Evolutionary conservation across 106 monocot genomes (phyloP), one percentile per base, ranked within the genome.

Genomic region (Phalaenopsis aphrodite): DNA sequence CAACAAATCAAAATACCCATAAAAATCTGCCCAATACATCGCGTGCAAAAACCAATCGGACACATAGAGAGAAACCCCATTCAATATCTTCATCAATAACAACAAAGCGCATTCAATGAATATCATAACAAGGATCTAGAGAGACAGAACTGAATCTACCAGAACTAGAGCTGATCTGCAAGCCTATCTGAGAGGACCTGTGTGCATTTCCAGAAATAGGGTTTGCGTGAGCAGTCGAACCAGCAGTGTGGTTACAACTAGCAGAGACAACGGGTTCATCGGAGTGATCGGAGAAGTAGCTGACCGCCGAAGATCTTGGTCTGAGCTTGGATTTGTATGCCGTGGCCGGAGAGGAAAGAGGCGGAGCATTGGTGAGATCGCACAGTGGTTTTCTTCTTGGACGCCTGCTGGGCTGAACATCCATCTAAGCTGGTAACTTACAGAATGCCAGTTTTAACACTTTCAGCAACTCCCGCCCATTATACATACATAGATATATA

Each of bases 311-410:
- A 8, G 69, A 69, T 69, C 39, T 69, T 11, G 69, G 69, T 38
- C 38, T 69, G n/a, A 69, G 69, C 39, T 69, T 69, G 69, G 38
- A 30, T 69, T 69, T 69, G 69, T 30, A 38, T 69, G 69, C 8
- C 7, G 68, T 16, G 30, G 38, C 30, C 12, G 69, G 38, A 16
- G 38, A 69, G 8, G 69, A 30, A 69, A 69, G 69, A 14, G 10
- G 11, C 39, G 38, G 37, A 69, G 39, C 38, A 38, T 69, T 69
- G 69, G 69, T 37, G 9, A 69, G 69, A 41, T 69, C 69, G 69
- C 38, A 8, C 3, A 69, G 39, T 37, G 69, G 69, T 69, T 38
- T 69, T 69, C 69, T 69, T 69, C 38, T 69, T 39, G 69, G 37
- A 18, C n/a, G 61, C 19, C 4, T 61, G 23, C 61, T 61, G 8